Evolutionary conservation across 2,329 filamentous ascomycete species (phyloP).

Genomic region (Microsporum canis): DNA sequence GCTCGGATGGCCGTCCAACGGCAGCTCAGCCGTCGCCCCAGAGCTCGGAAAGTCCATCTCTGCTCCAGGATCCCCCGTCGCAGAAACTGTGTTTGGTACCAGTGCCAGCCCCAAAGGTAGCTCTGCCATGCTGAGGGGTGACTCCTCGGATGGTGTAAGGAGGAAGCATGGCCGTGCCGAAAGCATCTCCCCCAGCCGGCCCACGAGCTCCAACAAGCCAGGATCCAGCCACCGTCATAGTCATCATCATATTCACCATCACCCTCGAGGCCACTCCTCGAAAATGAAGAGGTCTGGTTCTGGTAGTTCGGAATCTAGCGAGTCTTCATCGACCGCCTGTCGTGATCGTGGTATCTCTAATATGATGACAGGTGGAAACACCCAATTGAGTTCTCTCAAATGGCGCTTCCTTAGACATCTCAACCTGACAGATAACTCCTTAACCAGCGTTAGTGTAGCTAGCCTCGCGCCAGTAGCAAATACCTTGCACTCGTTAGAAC

Average conservation of each 20-base stretch:
- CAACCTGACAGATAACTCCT: slow-evolving; percentile 79
- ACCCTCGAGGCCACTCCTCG: slow-evolving; percentile 46
- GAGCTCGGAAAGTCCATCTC: slow-evolving; percentile 59
- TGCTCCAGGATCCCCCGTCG: slow-evolving; percentile 53
- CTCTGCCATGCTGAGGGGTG: slow-evolving; percentile 42
- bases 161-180: slow-evolving; percentile 41
- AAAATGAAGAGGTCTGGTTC: slow-evolving; percentile 80
- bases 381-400: slow-evolving; percentile 63
- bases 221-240: slow-evolving; percentile 47
- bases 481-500: slow-evolving; percentile 79
- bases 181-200: slow-evolving; percentile 72
- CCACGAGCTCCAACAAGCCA: slow-evolving; percentile 52
- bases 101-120: slow-evolving; percentile 39
- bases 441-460: slow-evolving; percentile 64
- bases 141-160: slow-evolving; percentile 39
- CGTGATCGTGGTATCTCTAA: slow-evolving; percentile 63
- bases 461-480: slow-evolving; percentile 74
- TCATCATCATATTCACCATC: slow-evolving; percentile 19
- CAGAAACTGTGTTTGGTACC: slow-evolving; percentile 37
- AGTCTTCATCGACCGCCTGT: slow-evolving; percentile 40
- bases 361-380: slow-evolving; percentile 54
- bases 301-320: slow-evolving; percentile 79
- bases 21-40: slow-evolving; percentile 45
- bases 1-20: slow-evolving; percentile 48
- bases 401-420: slow-evolving; percentile 93